These are phyloP conservation scores for Diaporthe nobilis DNA, from an alignment of 2,329 filamentous ascomycete species.

Conservation along the genomic window DNA sequence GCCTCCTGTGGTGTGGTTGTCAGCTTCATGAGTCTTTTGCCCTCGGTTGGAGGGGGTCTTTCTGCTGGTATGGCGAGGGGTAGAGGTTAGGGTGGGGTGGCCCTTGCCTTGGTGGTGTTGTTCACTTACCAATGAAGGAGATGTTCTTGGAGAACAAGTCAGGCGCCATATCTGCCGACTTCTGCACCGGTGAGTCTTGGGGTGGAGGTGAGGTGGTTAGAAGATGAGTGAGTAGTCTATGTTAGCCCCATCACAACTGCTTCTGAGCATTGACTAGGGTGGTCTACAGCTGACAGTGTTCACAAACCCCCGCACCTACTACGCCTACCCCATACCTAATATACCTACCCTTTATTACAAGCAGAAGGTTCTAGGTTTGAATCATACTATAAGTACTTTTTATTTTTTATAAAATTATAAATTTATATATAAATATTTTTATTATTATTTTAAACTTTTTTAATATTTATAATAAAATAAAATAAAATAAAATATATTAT, in stretches of 20 bases:
- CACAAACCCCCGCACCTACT: no score
- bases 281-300: no score
- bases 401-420: no score
- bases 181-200: background rate
- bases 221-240: background rate
- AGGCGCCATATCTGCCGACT: slow-evolving; percentile 35
- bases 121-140: slow-evolving; percentile 41
- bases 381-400: no score
- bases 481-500: no score
- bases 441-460: no score
- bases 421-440: no score
- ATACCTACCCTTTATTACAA: no score
- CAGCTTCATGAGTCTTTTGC: background rate
- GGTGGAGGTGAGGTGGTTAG: background rate
- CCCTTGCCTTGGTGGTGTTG: background rate
- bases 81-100: background rate
- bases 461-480: no score
- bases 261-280: background rate
- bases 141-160: slow-evolving; percentile 40
- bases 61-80: background rate
- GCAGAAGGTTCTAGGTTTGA: no score
- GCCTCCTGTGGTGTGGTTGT: slow-evolving; percentile 51
- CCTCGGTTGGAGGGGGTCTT: background rate
- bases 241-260: background rate
- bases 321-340: no score